Evolutionary conservation across 495 filamentous ascomycete genomes (phyloP), one percentile per base, ranked within the genome.

Genomic region (Penicillium malachiteum): DNA sequence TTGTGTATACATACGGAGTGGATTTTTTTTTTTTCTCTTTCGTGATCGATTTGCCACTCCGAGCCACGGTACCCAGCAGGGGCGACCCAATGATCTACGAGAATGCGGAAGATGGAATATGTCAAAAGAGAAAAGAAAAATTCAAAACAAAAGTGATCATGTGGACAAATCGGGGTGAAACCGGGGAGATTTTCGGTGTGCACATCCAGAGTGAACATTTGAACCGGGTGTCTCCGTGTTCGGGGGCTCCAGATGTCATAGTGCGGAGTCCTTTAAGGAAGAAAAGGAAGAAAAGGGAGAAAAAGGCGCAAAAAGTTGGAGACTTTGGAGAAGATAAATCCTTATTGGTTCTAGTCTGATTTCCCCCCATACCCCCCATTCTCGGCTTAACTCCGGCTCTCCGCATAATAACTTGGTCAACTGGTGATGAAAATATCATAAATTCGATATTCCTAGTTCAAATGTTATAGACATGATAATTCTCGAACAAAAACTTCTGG

Each of bases 321-420:
- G 56, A 57, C 10, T 37, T 26, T 26, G 21, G 21, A 26, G 21
- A 26, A 2, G 21, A 26, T 9, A 8, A 17, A 31, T 37, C 7
- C 5, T 46, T 10, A 42, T 44, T 52, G 35, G 42, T 16, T 32
- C 4, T 26, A n/a, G 1, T 33, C 44, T 39, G 31, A 5, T 35
- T 26, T 53, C 50, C 37, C 49, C 44, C 31, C 49, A 42, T 30
- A 11, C 42, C 34, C 21, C 13, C 45, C 42, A 40, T 14, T 35
- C 48, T 59, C 60, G 60, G 60, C 53, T 48, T 32, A 63, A 63
- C 56, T 63, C 60, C 56, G 21, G 35, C 34, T 14, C n/a, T 26
- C 18, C 32, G 18, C 47, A 35, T 4, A 26, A 4, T n/a, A 26
- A 26, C 21, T 2, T 4, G 4, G 21, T 26, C 21, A 26, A 26